Conservation (phyloP, 2,329 filamentous ascomycete genomes). For the Thermothelomyces thermophilus region DNA sequence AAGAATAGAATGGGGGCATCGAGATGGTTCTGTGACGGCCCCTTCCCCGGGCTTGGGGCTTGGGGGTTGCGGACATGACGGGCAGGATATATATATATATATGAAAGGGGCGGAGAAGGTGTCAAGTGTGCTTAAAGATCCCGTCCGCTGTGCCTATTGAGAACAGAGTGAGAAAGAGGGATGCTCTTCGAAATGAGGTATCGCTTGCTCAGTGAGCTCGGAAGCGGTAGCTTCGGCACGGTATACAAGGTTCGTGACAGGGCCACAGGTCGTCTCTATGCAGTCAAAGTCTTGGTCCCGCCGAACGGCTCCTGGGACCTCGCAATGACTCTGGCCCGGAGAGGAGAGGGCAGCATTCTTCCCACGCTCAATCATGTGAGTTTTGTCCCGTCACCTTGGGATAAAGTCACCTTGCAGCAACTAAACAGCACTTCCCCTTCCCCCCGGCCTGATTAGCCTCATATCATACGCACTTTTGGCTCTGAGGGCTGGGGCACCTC, state of each 20-base stretch:
- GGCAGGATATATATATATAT: neutral
- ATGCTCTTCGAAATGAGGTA: neutral
- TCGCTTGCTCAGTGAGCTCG: neutral
- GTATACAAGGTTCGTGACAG: neutral
- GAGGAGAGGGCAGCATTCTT: neutral
- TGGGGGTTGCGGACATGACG: no score
- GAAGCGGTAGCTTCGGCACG: neutral
- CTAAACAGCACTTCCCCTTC: no score
- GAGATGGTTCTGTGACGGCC: no score
- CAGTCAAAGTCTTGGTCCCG: neutral
- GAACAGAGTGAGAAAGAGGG: no score
- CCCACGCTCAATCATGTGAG: slow-evolving; percentile 2
- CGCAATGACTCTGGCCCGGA: neutral
- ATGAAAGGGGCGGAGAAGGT: no score
- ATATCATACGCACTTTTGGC: slow-evolving; percentile 1
- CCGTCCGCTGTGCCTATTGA: no score
- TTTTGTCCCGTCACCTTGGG: no score
- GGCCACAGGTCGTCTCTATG: neutral
- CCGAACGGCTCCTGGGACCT: neutral
- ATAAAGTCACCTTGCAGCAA: no score
- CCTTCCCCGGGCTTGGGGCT: no score
- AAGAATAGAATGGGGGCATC: neutral
- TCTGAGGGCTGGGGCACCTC: slow-evolving; percentile 2
- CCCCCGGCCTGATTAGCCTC: no score
- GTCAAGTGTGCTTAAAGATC: no score